A percentile compares a stretch with the other conserved stretches of the same genome.
These are phyloP conservation scores for Tagetes erecta DNA, from an alignment of 129 eudicot genomes.

Conservation along the genomic window DNA sequence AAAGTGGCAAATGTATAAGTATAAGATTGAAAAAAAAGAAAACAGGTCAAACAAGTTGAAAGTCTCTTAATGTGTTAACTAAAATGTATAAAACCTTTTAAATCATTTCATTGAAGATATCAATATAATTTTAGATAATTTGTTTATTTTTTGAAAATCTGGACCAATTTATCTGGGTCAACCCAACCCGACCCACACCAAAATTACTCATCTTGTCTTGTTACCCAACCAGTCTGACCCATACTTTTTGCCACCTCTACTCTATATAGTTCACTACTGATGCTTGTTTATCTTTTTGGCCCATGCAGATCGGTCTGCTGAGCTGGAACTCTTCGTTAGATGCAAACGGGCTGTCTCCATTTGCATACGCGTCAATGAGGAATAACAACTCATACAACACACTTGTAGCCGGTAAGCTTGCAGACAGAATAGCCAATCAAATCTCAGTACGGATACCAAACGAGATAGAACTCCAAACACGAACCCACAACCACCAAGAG, in stretches of 20 bases:
- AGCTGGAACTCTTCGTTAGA: conserved; percentile 81
- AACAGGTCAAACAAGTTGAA: not conserved
- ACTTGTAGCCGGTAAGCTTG: conserved; percentile 68
- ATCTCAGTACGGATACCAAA: conserved; percentile 56
- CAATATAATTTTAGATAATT: not conserved
- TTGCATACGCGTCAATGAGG: conserved; percentile 69
- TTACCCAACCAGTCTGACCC: not conserved
- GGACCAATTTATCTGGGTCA: not conserved
- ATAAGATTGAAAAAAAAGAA: not conserved
- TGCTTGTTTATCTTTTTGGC: not conserved
- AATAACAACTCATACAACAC: conserved; percentile 67
- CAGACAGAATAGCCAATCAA: conserved; percentile 57
- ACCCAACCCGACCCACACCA: not conserved
- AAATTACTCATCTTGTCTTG: not conserved
- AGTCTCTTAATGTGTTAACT: not conserved
- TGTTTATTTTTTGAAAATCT: not conserved
- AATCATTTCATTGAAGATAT: not conserved
- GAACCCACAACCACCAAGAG: conserved; percentile 26
- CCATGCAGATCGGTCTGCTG: conserved; percentile 59
- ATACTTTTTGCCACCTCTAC: not conserved
- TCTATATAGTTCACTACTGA: not conserved
- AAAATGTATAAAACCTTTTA: not conserved
- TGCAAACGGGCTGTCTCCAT: conserved; percentile 74
- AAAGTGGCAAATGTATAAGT: not conserved
- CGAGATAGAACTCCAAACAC: conserved; percentile 47